phyloP scores from a whole-genome alignment of 345 rosid genomes.

The sweet orange (Citrus sinensis) region DVS_A1.0 CM039165.1:31979501-31980000 shows the following conservation, averaged over 20 bases:
- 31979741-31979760: constrained; percentile 46
- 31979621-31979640: neutral
- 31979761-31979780: too few relatives aligned
- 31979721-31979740: constrained; percentile 47
- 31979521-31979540: constrained; percentile 84
- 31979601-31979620: constrained; percentile 40
- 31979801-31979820: neutral
- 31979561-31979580: constrained; percentile 72
- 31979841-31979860: neutral
- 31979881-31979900: neutral
- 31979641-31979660: neutral
- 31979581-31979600: constrained; percentile 91
- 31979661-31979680: neutral
- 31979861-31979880: neutral
- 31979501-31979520: constrained; percentile 78
- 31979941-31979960: too few relatives aligned
- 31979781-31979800: neutral
- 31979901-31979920: constrained; percentile 17
- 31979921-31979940: neutral
- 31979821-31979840: neutral
- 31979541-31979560: constrained; percentile 78
- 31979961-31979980: too few relatives aligned
- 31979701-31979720: constrained; percentile 73
- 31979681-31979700: neutral
- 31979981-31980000: too few relatives aligned